Conservation (phyloP, 306 rosid species). For the Myrica gale region DNA sequence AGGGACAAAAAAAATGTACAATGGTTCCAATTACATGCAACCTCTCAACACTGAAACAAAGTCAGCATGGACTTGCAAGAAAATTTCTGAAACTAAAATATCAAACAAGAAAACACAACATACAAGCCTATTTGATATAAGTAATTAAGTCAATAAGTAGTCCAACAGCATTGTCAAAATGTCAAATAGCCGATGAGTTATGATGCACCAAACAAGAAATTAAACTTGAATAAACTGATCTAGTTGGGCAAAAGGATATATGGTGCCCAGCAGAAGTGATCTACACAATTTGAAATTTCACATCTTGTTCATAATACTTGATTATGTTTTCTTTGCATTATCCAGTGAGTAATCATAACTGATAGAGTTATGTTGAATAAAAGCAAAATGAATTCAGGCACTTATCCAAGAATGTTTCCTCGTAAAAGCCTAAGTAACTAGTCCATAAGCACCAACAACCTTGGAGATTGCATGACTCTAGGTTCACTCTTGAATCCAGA, state of each 20-base stretch:
- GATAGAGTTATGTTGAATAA: not conserved
- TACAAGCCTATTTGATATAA: not conserved
- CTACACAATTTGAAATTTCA: not conserved
- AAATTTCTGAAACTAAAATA: not conserved
- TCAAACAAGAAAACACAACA: not conserved
- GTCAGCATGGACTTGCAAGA: not conserved
- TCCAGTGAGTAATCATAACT: not conserved
- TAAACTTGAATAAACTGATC: not conserved
- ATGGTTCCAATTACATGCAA: not conserved
- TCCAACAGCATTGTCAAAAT: conserved; percentile 12
- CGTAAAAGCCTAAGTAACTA: not conserved
- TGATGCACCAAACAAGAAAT: not conserved
- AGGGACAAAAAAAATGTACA: not conserved
- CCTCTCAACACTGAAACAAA: not conserved
- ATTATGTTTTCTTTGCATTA: not conserved
- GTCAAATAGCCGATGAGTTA: not conserved
- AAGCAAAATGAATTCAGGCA: not conserved
- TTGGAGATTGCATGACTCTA: not conserved
- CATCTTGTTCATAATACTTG: not conserved
- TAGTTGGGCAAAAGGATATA: not conserved
- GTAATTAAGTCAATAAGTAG: not conserved
- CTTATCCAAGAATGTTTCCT: not conserved
- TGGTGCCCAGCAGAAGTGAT: not conserved
- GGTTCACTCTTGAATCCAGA: not conserved
- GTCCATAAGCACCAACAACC: not conserved